Evolutionary conservation across 331 rosid species (phyloP), one percentile per base, ranked within the genome.

Genomic region (Rhamnella rubrinervis): DNA sequence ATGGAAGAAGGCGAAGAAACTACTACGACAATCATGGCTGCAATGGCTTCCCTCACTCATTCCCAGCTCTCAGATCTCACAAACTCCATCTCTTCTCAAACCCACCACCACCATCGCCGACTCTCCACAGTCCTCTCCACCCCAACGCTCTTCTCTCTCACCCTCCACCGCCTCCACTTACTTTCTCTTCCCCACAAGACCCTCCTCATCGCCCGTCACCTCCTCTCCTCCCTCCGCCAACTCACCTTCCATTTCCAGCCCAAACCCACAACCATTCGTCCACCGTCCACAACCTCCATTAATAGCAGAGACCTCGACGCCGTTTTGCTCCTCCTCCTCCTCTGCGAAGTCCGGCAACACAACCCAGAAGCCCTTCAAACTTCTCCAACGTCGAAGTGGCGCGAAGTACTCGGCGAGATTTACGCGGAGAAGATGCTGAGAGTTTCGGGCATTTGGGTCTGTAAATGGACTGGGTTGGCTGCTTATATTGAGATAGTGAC

Each of bases 321-420:
- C 8, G 85, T 79, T 1, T 55, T 86, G 3, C 88, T 93, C 23
- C 96, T 93, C 61, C 93, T 93, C 71, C 50, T 85, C 1, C 79
- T 93, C 86, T 93, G 98, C 63, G 88, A 93, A 25, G 90, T 86
- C 1, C 88, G 88, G 26, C 93, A 82, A 5, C 82, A 85, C 85
- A 61, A 58, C 69, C 95, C 97, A 0, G 65, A 73, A 17, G 79
- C 80, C 46, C 81, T 90, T 23, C 71, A 79, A n/a, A 75, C 84
- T 31, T 31, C 35, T 9, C 81, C 89, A 1, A 65, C 73, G 25
- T 44, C 71, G 0, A 55, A 76, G 25, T 90, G 98, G 98, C 93
- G 97, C 8, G 19, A 8, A 40, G 59, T 66, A 6, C 67, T 90
- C 5, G 61, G 61, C 2, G 31, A 38, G 1, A 16, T 77, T 17